Conservation (phyloP, 2,329 filamentous ascomycete genomes). For the Ophiocordyceps australis region DNA sequence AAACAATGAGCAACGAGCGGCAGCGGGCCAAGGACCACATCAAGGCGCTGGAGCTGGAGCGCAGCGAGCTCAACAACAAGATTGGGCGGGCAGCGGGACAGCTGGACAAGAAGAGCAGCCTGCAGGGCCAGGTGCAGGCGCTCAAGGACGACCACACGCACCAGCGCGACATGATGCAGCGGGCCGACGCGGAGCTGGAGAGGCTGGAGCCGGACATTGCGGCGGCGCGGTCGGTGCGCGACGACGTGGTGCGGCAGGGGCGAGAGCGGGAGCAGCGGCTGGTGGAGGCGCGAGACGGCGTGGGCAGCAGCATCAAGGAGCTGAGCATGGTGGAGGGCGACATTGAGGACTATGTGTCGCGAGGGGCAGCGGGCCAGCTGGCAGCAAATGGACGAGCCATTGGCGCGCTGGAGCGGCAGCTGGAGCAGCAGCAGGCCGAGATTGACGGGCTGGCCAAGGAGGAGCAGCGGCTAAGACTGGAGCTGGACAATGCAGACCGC, state of each 20-base stretch:
- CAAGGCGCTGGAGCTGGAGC: slow-evolving; percentile 55
- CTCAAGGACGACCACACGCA: slow-evolving; percentile 49
- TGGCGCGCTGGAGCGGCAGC: slow-evolving; percentile 44
- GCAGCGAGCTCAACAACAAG: slow-evolving; percentile 56
- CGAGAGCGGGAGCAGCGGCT: slow-evolving; percentile 55
- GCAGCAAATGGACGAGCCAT: slow-evolving; percentile 53
- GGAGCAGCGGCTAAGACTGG: slow-evolving; percentile 61
- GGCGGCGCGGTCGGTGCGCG: slow-evolving; percentile 56
- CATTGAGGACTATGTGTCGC: slow-evolving; percentile 62
- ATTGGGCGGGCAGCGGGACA: slow-evolving; percentile 53
- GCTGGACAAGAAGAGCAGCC: slow-evolving; percentile 61
- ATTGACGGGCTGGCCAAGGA: slow-evolving; percentile 47
- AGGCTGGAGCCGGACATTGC: slow-evolving; percentile 57
- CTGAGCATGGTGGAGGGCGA: slow-evolving; percentile 58
- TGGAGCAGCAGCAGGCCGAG: slow-evolving; percentile 48
- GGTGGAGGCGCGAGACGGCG: slow-evolving; percentile 48
- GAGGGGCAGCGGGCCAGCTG: slow-evolving; percentile 56
- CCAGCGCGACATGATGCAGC: slow-evolving; percentile 51
- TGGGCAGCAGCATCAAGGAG: slow-evolving; percentile 60
- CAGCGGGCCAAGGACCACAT: slow-evolving; percentile 54
- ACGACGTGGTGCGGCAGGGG: slow-evolving; percentile 57
- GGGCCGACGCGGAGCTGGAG: slow-evolving; percentile 56
- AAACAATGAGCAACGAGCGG: slow-evolving; percentile 49
- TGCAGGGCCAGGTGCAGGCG: slow-evolving; percentile 55
- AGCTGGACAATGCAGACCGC: slow-evolving; percentile 61